Percentiles rank a stretch among this genome's conserved stretches.
These are phyloP conservation scores for Coemansia sp. DNA, from an alignment of 192 early-diverging fungal genomes.

Conservation along the genomic window DNA sequence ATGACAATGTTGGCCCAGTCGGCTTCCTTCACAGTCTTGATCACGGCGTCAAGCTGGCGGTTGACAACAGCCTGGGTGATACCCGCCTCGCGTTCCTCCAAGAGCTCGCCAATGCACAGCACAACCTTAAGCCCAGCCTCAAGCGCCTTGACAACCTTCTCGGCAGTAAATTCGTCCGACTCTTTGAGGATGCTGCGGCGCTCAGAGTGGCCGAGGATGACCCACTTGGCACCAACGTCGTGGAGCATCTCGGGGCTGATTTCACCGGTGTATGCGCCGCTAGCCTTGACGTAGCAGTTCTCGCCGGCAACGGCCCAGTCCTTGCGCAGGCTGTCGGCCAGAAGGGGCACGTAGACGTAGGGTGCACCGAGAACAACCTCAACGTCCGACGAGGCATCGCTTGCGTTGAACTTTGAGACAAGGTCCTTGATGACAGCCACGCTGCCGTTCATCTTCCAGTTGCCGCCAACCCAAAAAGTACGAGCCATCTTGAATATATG, in stretches of 20 bases:
- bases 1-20: conserved; percentile 95
- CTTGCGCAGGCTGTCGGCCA: conserved; percentile 72
- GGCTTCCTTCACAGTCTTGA: conserved; percentile 60
- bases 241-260: conserved; percentile 93
- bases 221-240: conserved; percentile 94
- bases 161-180: conserved; percentile 83
- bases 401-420: conserved; percentile 75
- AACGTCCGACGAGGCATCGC: conserved; percentile 60
- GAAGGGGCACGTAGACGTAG: conserved; percentile 82
- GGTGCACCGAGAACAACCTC: conserved; percentile 98
- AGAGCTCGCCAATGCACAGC: conserved; percentile 94
- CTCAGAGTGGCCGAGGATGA: conserved; percentile 98
- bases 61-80: conserved; percentile 83
- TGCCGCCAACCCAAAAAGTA: conserved; percentile 85
- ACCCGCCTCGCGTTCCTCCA: conserved; percentile 89
- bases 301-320: conserved; percentile 93
- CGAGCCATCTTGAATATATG: conserved; percentile 53
- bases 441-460: conserved; percentile 99
- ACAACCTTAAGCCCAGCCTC: conserved; percentile 88
- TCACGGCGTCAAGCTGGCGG: conserved; percentile 87
- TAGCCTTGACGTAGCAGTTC: conserved; percentile 84
- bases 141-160: conserved; percentile 88
- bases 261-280: conserved; percentile 98
- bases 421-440: conserved; percentile 71
- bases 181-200: conserved; percentile 91